Evolutionary conservation across 2,329 filamentous ascomycete genomes (phyloP).

Genomic region (Claviceps spartinae): DNA sequence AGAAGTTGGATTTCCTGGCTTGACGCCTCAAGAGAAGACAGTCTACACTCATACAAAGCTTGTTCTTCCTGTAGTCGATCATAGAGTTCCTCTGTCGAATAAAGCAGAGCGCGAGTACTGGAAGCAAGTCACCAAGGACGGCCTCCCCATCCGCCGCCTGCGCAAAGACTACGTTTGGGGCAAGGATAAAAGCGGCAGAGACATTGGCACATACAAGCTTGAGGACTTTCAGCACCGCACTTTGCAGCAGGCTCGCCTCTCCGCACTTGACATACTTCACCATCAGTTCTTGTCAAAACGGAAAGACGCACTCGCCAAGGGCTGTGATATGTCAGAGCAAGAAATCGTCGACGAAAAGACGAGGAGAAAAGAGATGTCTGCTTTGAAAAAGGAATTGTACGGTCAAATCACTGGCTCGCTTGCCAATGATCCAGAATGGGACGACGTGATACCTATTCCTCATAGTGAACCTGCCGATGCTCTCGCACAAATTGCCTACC

Average conservation of each 20-base stretch:
- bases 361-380: constrained; percentile 37
- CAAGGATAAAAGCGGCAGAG: constrained; percentile 33
- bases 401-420: constrained; percentile 31
- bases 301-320: constrained; percentile 15
- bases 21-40: constrained; percentile 34
- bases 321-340: constrained; percentile 18
- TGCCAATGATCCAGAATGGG: constrained; percentile 61
- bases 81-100: constrained; percentile 21
- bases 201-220: constrained; percentile 33
- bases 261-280: constrained; percentile 30
- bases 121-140: constrained; percentile 40
- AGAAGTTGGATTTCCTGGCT: constrained; percentile 28
- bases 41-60: constrained; percentile 34
- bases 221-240: constrained; percentile 31
- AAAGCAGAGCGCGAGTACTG: constrained; percentile 45
- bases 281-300: constrained; percentile 28
- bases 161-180: constrained; percentile 33
- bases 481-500: constrained; percentile 85
- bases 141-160: constrained; percentile 33
- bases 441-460: constrained; percentile 70
- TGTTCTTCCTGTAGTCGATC: constrained; percentile 27
- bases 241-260: constrained; percentile 28
- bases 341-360: constrained; percentile 33
- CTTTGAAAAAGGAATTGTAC: constrained; percentile 37
- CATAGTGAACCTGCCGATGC: constrained; percentile 73